Evolutionary conservation across 2,329 filamentous ascomycete species (phyloP).

Genomic region (Paecilomyces niveus): DNA sequence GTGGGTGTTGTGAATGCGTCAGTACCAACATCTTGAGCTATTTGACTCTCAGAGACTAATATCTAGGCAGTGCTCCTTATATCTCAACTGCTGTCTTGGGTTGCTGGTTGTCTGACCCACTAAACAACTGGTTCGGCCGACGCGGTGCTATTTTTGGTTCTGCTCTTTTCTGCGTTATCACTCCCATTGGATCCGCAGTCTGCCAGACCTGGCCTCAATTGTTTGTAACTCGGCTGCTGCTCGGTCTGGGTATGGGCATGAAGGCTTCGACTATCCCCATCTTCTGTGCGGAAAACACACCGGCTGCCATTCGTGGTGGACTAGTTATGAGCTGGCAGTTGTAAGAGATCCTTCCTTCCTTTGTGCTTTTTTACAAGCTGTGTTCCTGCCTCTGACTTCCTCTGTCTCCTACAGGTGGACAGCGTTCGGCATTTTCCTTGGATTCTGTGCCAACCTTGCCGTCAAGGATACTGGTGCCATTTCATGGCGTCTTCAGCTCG

Average conservation of each 20-base stretch:
- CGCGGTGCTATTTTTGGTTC: conserved; percentile 59
- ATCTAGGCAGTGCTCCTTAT: conserved; percentile 40
- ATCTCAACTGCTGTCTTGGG: conserved; percentile 49
- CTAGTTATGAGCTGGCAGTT: conserved; percentile 51
- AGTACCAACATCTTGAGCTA: conserved; percentile 42
- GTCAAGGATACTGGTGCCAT: conserved; percentile 54
- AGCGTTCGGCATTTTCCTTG: conserved; percentile 60
- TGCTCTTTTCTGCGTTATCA: conserved; percentile 57
- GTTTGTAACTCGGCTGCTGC: conserved; percentile 49
- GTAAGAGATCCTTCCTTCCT: conserved; percentile 21
- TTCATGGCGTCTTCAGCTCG: conserved; percentile 58
- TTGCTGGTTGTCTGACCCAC: conserved; percentile 61
- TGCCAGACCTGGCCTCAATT: conserved; percentile 55
- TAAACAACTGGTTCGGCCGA: conserved; percentile 53
- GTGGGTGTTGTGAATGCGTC: conserved; percentile 59
- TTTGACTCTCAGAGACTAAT: conserved; percentile 12
- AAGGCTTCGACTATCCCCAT: conserved; percentile 51
- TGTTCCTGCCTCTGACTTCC: conserved; percentile 3
- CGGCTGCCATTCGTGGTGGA: conserved; percentile 48
- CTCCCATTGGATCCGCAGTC: conserved; percentile 60
- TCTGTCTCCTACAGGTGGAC: conserved; percentile 32
- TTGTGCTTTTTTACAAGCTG: conserved; percentile 23
- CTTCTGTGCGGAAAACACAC: conserved; percentile 51
- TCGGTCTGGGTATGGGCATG: conserved; percentile 58
- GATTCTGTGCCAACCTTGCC: conserved; percentile 58